phyloP scores from a whole-genome alignment of 2,329 filamentous ascomycete genomes.

The Verticillium isaacii region DNA sequence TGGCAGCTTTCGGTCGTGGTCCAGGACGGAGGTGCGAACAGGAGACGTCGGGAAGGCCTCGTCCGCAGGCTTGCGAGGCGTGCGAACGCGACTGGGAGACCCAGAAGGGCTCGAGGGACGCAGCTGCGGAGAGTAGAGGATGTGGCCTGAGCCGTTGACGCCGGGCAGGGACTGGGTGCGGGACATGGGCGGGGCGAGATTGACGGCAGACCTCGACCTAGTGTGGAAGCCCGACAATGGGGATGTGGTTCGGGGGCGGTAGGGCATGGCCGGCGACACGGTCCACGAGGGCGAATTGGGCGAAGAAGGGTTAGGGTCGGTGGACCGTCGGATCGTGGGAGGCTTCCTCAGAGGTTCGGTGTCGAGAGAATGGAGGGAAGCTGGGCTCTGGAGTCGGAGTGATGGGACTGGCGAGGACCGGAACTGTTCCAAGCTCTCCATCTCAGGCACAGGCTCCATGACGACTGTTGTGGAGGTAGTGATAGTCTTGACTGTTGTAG shows the following conservation, averaged over 20 bases:
- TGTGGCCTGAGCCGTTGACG: conserved; percentile 53
- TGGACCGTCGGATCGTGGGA: conserved; percentile 50
- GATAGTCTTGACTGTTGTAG: not conserved
- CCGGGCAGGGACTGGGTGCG: conserved; percentile 62
- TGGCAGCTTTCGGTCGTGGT: conserved; percentile 39
- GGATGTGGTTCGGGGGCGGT: conserved; percentile 58
- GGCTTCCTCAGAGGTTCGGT: conserved; percentile 45
- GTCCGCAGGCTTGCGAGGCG: conserved; percentile 53
- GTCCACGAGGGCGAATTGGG: conserved; percentile 48
- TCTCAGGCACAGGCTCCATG: conserved; percentile 67
- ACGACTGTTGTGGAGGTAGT: conserved; percentile 16
- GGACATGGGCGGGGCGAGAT: conserved; percentile 51
- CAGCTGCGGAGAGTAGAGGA: conserved; percentile 48
- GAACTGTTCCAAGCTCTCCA: conserved; percentile 64
- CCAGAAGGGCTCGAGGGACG: conserved; percentile 50
- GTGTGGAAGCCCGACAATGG: conserved; percentile 53
- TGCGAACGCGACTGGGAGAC: conserved; percentile 47
- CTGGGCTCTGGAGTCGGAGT: conserved; percentile 40
- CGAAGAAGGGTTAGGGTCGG: conserved; percentile 50
- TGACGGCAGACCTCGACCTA: conserved; percentile 54
- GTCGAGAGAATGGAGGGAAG: conserved; percentile 27
- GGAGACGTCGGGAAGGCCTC: conserved; percentile 56
- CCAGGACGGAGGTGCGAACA: conserved; percentile 49
- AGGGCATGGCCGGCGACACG: conserved; percentile 43
- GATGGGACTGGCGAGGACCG: conserved; percentile 51